Evolutionary conservation across 2,329 filamentous ascomycete genomes (phyloP), one percentile per base, ranked within the genome.

Genomic region (Laburnicola sp.): DNA sequence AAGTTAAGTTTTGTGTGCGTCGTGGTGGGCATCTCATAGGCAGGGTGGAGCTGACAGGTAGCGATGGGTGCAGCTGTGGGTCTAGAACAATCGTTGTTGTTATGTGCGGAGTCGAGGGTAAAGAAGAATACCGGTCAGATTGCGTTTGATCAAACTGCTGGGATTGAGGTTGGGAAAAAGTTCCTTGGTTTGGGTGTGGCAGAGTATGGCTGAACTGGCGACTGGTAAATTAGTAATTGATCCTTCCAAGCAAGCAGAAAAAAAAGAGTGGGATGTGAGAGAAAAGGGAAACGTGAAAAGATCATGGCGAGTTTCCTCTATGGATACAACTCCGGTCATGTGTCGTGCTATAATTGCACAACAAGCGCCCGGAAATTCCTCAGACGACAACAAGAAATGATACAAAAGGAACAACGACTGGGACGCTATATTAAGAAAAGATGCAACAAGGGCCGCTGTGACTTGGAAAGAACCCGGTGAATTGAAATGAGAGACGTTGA

Each of bases 161-260:
- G 35, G 46, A 48, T 9, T 42, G 46, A 41, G 37, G 26, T 28
- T 36, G 46, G 27, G 46, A 48, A 42, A 30, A 35, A 30, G 38
- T 21, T 41, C 31, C 21, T 22, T 42, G 30, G 37, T 11, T 36
- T 41, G 38, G 2, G 25, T 32, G 30, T 8, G 34, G 30, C 16
- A 28, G 22, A 11, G 38, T 35, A 35, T 41, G 46, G 38, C 46
- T 48, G 46, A 41, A 35, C 46, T 48, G 46, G 31, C 38, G 30
- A 42, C 38, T 41, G 39, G 37, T 48, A 26, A 48, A 41, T 48
- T 48, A 48, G 46, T 40, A 25, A 48, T 30, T 36, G 46, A 34
- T 30, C 38, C n/a, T n/a, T n/a, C n/a, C n/a, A n/a, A 7, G 6
- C 11, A 22, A 35, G 11, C 3, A 26, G 41, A 44, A 10, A 11